Percentiles rank a stretch among this genome's conserved stretches.
Conservation (phyloP, 495 filamentous ascomycete species). For the Neurospora sp. region DNA sequence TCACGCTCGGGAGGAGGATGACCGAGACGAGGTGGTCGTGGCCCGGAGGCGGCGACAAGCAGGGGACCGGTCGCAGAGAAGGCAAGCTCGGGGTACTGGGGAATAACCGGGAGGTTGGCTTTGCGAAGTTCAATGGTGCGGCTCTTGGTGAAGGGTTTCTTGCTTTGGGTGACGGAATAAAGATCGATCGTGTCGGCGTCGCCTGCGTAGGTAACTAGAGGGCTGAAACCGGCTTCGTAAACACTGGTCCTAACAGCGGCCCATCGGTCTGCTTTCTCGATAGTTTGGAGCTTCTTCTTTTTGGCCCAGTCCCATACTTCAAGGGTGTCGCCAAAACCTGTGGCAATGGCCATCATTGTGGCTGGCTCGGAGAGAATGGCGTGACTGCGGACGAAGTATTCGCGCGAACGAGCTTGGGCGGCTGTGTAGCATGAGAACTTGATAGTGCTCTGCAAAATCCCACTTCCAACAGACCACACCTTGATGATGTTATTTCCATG, state of each 20-base stretch:
- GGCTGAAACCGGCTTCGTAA: constrained; percentile 19
- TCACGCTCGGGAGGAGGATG: constrained; percentile 25
- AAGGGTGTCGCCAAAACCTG: constrained; percentile 24
- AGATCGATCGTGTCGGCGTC: constrained; percentile 36
- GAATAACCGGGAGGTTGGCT: constrained; percentile 21
- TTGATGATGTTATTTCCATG: constrained; percentile 30
- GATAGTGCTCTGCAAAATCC: constrained; percentile 18
- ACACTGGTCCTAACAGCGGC: constrained; percentile 23
- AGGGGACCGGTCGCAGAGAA: constrained; percentile 25
- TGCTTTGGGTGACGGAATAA: constrained; percentile 57
- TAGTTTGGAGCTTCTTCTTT: constrained; percentile 24
- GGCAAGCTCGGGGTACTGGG: constrained; percentile 27
- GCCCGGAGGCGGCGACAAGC: constrained; percentile 24
- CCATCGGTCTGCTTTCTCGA: constrained; percentile 27
- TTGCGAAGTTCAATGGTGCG: constrained; percentile 54
- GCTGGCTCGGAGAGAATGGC: constrained; percentile 25
- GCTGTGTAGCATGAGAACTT: constrained; percentile 26
- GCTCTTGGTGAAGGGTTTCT: constrained; percentile 60
- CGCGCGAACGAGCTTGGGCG: constrained; percentile 23
- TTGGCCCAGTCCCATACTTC: constrained; percentile 29
- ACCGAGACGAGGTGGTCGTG: constrained; percentile 20
- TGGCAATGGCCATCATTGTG: constrained; percentile 23
- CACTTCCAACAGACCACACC: constrained; percentile 24
- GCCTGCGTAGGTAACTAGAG: constrained; percentile 22
- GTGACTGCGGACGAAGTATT: constrained; percentile 30